Evolutionary conservation across 495 filamentous ascomycete genomes (phyloP).

Genomic region (Aspergillus homomorphus): DNA sequence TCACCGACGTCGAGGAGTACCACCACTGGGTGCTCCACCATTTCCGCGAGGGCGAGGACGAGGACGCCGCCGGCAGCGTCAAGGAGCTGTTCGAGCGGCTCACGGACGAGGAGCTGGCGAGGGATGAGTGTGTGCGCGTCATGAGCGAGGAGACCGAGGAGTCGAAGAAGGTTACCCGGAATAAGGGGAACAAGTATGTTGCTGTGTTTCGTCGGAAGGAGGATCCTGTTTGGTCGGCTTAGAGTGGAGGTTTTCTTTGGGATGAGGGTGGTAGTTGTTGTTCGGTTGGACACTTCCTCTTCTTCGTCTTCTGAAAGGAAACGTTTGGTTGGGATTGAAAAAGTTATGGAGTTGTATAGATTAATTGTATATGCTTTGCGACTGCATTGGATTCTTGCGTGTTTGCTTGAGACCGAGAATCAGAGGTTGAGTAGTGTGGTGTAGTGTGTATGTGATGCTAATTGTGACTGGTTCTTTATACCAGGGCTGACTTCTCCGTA

Average conservation of each 20-base stretch:
- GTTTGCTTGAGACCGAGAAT: no score
- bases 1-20: constrained; percentile 94
- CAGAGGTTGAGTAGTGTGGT: no score
- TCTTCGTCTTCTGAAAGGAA: no score
- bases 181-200: constrained; percentile 83
- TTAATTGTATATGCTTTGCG: background rate
- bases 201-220: constrained; percentile 77
- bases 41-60: constrained; percentile 52
- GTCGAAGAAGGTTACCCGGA: constrained; percentile 92
- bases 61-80: constrained; percentile 26
- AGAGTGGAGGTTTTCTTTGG: background rate
- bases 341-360: background rate
- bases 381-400: background rate
- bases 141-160: constrained; percentile 93
- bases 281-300: no score
- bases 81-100: constrained; percentile 54
- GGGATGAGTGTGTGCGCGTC: constrained; percentile 71
- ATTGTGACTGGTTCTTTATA: no score
- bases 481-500: no score
- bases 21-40: constrained; percentile 88
- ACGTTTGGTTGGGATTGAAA: background rate
- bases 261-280: background rate
- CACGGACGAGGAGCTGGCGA: constrained; percentile 61
- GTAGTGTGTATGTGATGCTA: no score
- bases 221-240: constrained; percentile 68